phyloP scores from a whole-genome alignment of 306 rosid species.

The Astragalus glycyphyllos region DNA sequence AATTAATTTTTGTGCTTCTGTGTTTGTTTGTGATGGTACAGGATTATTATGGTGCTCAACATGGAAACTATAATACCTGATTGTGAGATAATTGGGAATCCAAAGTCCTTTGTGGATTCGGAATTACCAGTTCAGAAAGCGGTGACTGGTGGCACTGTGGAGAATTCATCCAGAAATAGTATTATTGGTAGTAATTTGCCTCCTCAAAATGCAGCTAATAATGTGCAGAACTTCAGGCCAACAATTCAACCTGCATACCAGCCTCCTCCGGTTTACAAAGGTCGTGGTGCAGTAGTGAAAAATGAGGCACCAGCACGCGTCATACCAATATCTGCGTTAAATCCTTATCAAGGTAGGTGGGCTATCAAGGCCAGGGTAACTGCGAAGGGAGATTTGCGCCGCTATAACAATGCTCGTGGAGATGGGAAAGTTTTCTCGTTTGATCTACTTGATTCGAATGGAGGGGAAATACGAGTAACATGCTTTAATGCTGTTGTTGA shows the following conservation, averaged over 20 bases:
- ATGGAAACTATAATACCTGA: conserved; percentile 83
- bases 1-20: conserved; percentile 17
- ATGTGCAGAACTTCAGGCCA: conserved; percentile 67
- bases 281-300: conserved; percentile 76
- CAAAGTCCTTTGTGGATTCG: conserved; percentile 54
- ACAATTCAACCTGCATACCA: conserved; percentile 83
- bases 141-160: conserved; percentile 39
- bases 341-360: conserved; percentile 98
- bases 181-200: conserved; percentile 44
- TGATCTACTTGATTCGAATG: conserved; percentile 96
- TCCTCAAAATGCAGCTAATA: conserved; percentile 45
- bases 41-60: conserved; percentile 82
- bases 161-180: conserved; percentile 41
- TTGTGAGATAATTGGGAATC: conserved; percentile 81
- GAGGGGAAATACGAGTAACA: conserved; percentile 94
- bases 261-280: conserved; percentile 84
- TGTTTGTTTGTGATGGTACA: conserved; percentile 47
- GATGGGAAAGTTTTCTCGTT: conserved; percentile 97
- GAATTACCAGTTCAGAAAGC: conserved; percentile 52
- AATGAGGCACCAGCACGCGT: conserved; percentile 94
- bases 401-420: conserved; percentile 95
- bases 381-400: conserved; percentile 94
- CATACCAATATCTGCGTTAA: conserved; percentile 85
- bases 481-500: conserved; percentile 98
- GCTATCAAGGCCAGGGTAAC: conserved; percentile 98